Evolutionary conservation across 2,329 filamentous ascomycete genomes (phyloP).

Genomic region (Helotiales sp.): DNA sequence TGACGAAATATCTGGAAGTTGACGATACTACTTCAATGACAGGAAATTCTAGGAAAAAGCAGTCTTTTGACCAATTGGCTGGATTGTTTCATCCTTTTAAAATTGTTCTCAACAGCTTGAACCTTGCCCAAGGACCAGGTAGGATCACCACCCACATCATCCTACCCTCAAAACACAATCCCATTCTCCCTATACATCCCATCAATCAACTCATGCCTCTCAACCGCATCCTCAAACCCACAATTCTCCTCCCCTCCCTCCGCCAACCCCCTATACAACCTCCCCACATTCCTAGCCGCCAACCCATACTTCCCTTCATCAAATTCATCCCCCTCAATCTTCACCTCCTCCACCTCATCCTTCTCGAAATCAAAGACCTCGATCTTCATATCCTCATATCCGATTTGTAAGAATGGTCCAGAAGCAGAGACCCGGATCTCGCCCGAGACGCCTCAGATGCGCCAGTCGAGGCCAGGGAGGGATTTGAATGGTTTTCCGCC

Average conservation of each 20-base stretch:
- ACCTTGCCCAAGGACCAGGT: too few species aligned
- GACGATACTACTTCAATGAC: too few species aligned
- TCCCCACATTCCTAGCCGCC: constrained; percentile 23
- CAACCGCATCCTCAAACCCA: constrained; percentile 30
- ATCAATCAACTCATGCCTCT: constrained; percentile 27
- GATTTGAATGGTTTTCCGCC: constrained; percentile 18
- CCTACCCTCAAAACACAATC: constrained; percentile 5
- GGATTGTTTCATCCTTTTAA: too few species aligned
- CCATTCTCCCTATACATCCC: constrained; percentile 26
- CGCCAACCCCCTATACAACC: constrained; percentile 20
- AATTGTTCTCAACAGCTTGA: too few species aligned
- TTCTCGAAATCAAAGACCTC: constrained; percentile 16
- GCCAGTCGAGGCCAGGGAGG: constrained; percentile 43
- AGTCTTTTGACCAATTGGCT: too few species aligned
- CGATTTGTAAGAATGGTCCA: constrained; percentile 20
- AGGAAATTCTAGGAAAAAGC: too few species aligned
- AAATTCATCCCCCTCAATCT: constrained; percentile 16
- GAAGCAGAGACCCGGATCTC: constrained; percentile 34
- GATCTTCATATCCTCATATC: constrained; percentile 21
- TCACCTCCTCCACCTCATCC: constrained; percentile 12
- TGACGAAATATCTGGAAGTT: too few species aligned
- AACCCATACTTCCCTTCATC: constrained; percentile 6
- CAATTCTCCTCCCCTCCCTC: constrained; percentile 19
- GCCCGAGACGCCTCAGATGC: constrained; percentile 51
- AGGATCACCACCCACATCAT: too few species aligned